Base-by-base conservation (phyloP, 108 stramenopile species). In the Nitzschia palea region DNA sequence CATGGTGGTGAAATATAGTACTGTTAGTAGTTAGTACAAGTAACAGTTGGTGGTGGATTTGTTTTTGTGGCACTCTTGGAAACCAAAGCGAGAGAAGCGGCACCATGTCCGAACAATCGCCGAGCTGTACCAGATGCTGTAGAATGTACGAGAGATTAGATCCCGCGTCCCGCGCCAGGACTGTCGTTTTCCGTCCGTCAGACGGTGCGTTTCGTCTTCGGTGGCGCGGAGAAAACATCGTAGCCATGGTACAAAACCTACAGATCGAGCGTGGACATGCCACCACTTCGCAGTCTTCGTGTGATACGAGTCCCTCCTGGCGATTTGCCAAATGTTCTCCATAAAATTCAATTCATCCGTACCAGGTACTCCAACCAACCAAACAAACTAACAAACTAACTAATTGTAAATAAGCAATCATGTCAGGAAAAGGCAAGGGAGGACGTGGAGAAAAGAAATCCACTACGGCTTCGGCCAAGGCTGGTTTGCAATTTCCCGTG, bases 401-500 rank as follows among this genome's bases (percentile, higher is more conserved):
- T 14, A 52, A 52, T 26, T 29, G 6, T 12, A 10, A 40, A 40
- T 40, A 4, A 55, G 4, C 10, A 15, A 59, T 59, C 59, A 60
- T 60, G 59, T 60, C 59, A 9, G 79, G 73, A 74, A 77, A 82
- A 71, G 76, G 76, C 61, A 82, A 82, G 55, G 80, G 76, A 69
- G 80, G 95, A 47, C 91, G 95, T 65, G 96, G 95, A 32, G 83
- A 80, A 55, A 89, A 89, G 76, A 95, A 95, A 71, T 77, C 85
- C 61, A 88, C 86, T 67, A 86, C 85, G 56, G 52, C 84, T 42
- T 90, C 90, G 36, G 71, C 93, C 80, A 97, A 96, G 85, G 95
- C 97, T 31, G 97, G 97, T 32, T 88, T 97, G 34, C 97, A 97
- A 79, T 97, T 97, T 80, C 97, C 97, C 64, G 96, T 97, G 23